Conservation (phyloP, 257 asterid genomes). For the Solanum dulcamara region DNA sequence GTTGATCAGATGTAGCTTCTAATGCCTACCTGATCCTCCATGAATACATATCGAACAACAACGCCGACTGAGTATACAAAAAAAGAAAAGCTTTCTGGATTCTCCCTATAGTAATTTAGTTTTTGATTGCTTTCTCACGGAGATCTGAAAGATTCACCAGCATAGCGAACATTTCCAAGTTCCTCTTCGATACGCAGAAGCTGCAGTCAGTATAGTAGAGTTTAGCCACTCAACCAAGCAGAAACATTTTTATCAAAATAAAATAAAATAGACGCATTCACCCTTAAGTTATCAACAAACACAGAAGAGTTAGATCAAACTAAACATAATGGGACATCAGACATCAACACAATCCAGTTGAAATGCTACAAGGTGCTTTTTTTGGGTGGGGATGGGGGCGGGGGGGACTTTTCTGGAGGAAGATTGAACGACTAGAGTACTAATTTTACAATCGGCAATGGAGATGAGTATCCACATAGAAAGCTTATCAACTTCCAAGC, state of each 20-base stretch:
- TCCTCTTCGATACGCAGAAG: constrained; percentile 96
- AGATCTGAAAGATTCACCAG: constrained; percentile 90
- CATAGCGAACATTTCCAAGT: constrained; percentile 84
- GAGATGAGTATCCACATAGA: background rate
- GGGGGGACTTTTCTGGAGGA: background rate
- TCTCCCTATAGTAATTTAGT: background rate
- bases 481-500: background rate
- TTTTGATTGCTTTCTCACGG: constrained; percentile 27
- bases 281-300: background rate
- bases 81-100: background rate
- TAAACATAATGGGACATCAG: background rate
- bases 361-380: background rate
- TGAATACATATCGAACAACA: background rate
- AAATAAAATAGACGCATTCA: background rate
- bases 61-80: background rate
- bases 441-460: background rate
- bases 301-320: background rate
- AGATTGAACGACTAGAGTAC: background rate
- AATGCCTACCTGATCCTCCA: background rate
- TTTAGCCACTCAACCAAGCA: background rate
- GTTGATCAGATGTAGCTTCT: background rate
- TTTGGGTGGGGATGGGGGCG: no score
- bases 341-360: background rate
- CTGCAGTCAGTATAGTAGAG: constrained; percentile 22
- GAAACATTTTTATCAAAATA: background rate